Conservation (phyloP, 257 asterid genomes). For the Solanum boliviense region DNA sequence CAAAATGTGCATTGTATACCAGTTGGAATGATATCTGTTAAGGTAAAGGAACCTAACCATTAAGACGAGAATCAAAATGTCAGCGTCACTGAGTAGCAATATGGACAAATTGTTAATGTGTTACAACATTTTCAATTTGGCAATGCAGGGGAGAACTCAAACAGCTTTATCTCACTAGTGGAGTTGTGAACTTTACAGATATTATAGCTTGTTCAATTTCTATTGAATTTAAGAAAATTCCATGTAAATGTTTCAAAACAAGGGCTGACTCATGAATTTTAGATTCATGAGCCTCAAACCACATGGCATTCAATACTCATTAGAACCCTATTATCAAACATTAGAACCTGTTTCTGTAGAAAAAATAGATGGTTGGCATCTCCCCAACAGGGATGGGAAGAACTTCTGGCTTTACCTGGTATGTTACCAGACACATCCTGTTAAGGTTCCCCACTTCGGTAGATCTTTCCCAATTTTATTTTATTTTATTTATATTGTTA, state of each 20-base stretch:
- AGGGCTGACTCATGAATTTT: not conserved
- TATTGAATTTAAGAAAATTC: not conserved
- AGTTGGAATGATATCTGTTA: not conserved
- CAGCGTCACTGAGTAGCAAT: not conserved
- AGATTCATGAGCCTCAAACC: not conserved
- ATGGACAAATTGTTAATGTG: not conserved
- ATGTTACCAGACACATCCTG: not conserved
- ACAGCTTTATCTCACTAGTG: not conserved
- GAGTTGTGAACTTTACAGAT: too few species aligned
- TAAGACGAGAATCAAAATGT: not conserved
- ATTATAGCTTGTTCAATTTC: not conserved
- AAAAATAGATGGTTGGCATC: not conserved
- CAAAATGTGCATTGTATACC: not conserved
- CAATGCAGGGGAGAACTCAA: not conserved
- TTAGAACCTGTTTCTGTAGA: not conserved
- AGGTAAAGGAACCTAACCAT: not conserved
- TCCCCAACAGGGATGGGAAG: not conserved
- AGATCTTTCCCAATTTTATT: not conserved
- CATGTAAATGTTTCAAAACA: not conserved
- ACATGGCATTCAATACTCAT: not conserved
- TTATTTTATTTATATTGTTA: too few species aligned
- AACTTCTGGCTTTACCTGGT: not conserved
- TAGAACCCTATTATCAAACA: not conserved
- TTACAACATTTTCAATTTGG: not conserved
- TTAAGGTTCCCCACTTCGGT: not conserved